These are phyloP conservation scores for Toxoplasma gondii DNA, from an alignment of 169 alveolate species.

Conservation along the genomic window DNA sequence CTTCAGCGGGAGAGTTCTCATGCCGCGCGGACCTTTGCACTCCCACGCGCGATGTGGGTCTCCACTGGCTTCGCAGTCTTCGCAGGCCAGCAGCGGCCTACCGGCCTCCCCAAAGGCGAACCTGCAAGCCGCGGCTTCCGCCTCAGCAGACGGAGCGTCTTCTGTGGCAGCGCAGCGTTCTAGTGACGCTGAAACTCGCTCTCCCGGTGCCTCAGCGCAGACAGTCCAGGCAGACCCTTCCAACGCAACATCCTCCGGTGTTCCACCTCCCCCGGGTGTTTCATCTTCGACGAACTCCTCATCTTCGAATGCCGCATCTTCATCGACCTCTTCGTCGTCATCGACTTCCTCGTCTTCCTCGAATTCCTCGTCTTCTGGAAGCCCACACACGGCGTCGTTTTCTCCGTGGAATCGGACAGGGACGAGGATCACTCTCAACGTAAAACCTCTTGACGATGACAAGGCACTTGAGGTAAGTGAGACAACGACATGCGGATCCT, in stretches of 20 bases:
- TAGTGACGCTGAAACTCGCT: no score
- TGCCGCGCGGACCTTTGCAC: neutral
- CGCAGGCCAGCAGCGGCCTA: neutral
- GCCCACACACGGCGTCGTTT: neutral
- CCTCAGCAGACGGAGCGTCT: neutral
- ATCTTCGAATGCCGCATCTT: neutral
- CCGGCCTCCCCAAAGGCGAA: neutral
- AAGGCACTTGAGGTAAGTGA: conserved; percentile 26
- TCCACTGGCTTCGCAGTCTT: neutral
- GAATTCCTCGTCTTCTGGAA: neutral
- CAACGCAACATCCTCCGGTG: no score
- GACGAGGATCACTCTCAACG: conserved; percentile 21
- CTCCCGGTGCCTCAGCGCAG: no score
- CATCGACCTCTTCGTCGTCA: neutral
- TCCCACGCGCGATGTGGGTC: neutral
- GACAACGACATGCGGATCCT: neutral
- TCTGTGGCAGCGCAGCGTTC: no score
- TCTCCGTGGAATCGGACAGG: conserved; percentile 14
- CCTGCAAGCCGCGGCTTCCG: neutral
- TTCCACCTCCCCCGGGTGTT: neutral
- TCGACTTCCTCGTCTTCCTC: neutral
- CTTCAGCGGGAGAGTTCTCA: conserved; percentile 33
- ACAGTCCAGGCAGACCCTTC: no score
- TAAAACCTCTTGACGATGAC: conserved; percentile 24
- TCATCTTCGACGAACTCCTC: neutral